Percentiles rank a stretch among this genome's conserved stretches.
Conservation (phyloP, 148 eudicot genomes). For the Rhododendron ovatum region DNA sequence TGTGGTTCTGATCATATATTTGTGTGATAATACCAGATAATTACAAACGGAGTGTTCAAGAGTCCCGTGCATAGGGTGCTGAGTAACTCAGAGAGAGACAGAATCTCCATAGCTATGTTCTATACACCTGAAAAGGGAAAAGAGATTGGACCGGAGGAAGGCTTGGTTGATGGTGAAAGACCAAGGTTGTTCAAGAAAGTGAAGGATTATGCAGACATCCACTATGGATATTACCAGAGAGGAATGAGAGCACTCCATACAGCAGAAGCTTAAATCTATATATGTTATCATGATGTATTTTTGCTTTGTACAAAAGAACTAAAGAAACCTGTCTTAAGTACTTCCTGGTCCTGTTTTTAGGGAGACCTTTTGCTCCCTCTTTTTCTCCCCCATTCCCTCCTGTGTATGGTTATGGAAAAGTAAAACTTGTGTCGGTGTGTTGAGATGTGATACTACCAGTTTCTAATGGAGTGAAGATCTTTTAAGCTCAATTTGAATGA, state of each 20-base stretch:
- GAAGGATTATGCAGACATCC: conserved; percentile 29
- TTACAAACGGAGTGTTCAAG: conserved; percentile 44
- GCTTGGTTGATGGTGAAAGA: conserved; percentile 16
- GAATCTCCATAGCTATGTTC: conserved; percentile 35
- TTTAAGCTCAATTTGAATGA: neutral
- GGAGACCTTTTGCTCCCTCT: neutral
- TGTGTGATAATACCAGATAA: conserved; percentile 24
- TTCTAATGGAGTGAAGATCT: neutral
- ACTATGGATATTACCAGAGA: conserved; percentile 23
- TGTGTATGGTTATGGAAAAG: neutral
- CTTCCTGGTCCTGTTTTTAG: neutral
- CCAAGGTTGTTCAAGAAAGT: conserved; percentile 29
- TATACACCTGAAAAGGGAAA: conserved; percentile 34
- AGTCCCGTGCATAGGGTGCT: conserved; percentile 49
- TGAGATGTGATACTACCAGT: neutral
- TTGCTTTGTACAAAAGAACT: neutral
- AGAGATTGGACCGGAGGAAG: conserved; percentile 38
- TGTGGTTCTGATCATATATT: neutral
- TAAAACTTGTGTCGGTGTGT: neutral
- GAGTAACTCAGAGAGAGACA: conserved; percentile 27
- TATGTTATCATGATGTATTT: neutral
- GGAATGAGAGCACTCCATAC: conserved; percentile 38
- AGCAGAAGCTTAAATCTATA: conserved; percentile 10
- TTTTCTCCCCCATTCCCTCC: neutral
- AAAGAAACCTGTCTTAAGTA: neutral